Evolutionary conservation across 352 stramenopile species (phyloP), one percentile per base, ranked within the genome.

Genomic region (Phytophthora chlamydospora): DNA sequence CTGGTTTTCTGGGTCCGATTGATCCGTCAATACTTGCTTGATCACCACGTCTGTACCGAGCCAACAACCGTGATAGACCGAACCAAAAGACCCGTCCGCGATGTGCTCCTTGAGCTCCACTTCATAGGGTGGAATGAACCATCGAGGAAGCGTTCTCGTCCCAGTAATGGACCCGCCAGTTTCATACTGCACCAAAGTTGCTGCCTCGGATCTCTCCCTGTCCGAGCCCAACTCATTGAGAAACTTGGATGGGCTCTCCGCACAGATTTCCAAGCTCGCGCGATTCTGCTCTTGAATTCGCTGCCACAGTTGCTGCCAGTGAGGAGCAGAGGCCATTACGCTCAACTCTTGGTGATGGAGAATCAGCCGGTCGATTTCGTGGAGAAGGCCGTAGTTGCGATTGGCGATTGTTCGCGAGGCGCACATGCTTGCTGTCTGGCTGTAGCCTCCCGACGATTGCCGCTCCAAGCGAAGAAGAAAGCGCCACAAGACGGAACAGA

Each of bases 81-180:
- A 36, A 12, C 39, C 32, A n/a, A 49, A 59, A 2, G 48, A 44
- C 6, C 58, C 57, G 6, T 45, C 29, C 27, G 36, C 49, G 14
- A 66, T 38, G 39, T 54, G 32, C n/a, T 54, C 11, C 13, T 8
- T 33, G 14, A 48, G 32, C 9, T 48, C 43, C 35, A 62, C 34
- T 41, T 62, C 14, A 34, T 62, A 47, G 14, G 53, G 21, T 9
- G 52, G 52, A 9, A 61, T 51, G 41, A 61, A 61, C 33, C 53
- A 61, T n/a, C 13, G 31, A 16, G 51, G 39, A 44, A 51, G 38
- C 12, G 14, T 10, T 44, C 24, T n/a, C 38, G 14, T 14, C 34
- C 21, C 21, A 24, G 21, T 24, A 24, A 24, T 24, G 21, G 21
- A 45, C 9, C 21, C 34, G 41, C 6, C 24, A 17, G 50, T 17